Percentiles rank a stretch among this genome's conserved stretches.
phyloP scores from a whole-genome alignment of 331 rosid genomes.

The Acacia concinna region DNA sequence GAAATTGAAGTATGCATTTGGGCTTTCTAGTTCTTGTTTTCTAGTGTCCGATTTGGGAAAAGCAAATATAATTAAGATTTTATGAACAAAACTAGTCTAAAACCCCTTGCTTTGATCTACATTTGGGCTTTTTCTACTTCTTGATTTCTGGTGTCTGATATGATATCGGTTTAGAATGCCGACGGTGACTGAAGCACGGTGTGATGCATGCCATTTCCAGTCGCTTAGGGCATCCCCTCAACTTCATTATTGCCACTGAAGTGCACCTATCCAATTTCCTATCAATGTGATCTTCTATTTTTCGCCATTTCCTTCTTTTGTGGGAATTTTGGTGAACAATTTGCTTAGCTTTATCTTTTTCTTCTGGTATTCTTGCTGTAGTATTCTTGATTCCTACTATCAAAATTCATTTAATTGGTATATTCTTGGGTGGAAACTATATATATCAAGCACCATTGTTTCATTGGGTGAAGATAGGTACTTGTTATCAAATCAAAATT shows the following conservation, averaged over 20 bases:
- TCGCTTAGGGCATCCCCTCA: slow-evolving; percentile 67
- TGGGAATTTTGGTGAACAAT: slow-evolving; percentile 12
- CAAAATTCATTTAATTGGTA: slow-evolving; percentile 19
- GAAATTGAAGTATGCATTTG: slow-evolving; percentile 22
- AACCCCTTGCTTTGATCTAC: no score
- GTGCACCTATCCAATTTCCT: slow-evolving; percentile 56
- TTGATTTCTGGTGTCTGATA: no score
- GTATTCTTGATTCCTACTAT: background rate
- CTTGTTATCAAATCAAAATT: slow-evolving; percentile 3
- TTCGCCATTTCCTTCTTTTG: background rate
- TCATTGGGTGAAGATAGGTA: background rate
- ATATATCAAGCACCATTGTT: background rate
- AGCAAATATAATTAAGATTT: no score
- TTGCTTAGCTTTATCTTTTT: background rate
- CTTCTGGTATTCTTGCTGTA: background rate
- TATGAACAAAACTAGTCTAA: no score
- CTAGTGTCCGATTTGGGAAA: slow-evolving; percentile 38
- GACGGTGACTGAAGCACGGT: slow-evolving; percentile 29
- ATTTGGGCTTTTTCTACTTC: no score
- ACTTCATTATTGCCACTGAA: slow-evolving; percentile 48
- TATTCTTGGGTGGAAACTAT: background rate
- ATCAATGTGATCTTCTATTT: slow-evolving; percentile 49
- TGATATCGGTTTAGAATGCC: no score
- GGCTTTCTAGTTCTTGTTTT: background rate
- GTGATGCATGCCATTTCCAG: slow-evolving; percentile 78